A percentile compares a stretch with the other conserved stretches of the same genome.
Evolutionary conservation across 1,284 basidiomycete genomes (phyloP).

Genomic region (Rhizoctonia solani): DNA sequence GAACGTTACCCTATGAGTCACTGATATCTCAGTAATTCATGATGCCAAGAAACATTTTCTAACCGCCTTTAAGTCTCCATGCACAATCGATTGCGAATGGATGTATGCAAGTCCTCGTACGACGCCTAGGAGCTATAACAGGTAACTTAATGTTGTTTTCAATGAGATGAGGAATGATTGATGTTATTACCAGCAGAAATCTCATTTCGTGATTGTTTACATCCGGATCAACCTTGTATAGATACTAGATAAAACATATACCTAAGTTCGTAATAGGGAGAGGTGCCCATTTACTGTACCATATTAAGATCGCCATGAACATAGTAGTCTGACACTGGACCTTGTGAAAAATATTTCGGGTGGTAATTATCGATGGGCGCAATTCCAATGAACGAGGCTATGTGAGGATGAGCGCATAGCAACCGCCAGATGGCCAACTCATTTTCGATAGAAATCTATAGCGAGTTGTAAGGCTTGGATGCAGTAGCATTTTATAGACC

Average conservation of each 20-base stretch:
- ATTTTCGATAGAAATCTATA: no score
- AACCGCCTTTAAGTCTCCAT: slow-evolving; percentile 27
- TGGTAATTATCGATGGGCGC: not conserved
- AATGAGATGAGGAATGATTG: not conserved
- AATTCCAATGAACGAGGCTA: not conserved
- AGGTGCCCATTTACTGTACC: not conserved
- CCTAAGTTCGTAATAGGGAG: not conserved
- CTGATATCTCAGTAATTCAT: not conserved
- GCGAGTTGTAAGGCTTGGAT: no score
- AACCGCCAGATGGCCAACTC: no score
- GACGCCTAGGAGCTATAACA: not conserved
- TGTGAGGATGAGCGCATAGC: not conserved
- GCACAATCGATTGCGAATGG: slow-evolving; percentile 1
- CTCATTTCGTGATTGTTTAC: not conserved
- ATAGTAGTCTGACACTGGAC: not conserved
- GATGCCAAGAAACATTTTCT: not conserved
- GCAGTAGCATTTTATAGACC: no score
- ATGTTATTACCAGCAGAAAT: not conserved
- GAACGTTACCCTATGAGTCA: not conserved
- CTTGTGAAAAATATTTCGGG: not conserved
- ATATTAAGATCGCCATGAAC: not conserved
- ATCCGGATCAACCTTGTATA: not conserved
- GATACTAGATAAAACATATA: not conserved
- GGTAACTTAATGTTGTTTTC: no score
- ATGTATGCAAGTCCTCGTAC: slow-evolving; percentile 3